Evolutionary conservation across 495 filamentous ascomycete species (phyloP).

Genomic region (Chaetomium tenue): DNA sequence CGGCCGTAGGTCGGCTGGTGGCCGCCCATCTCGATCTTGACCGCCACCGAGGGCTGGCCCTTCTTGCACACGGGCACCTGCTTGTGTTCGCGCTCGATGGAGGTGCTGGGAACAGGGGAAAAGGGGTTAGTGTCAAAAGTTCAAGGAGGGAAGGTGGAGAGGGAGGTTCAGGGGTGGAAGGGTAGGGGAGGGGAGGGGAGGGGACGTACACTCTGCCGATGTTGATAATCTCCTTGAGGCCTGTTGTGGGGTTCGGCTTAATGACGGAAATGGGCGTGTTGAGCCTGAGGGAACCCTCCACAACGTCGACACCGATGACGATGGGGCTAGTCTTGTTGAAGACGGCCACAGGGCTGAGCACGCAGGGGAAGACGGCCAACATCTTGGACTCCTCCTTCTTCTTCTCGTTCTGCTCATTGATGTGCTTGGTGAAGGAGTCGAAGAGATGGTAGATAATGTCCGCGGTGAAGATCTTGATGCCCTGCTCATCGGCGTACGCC

Average conservation of each 20-base stretch:
- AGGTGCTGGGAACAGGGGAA: slow-evolving; percentile 55
- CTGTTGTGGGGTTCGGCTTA: slow-evolving; percentile 73
- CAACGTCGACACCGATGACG: slow-evolving; percentile 90
- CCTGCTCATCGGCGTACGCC: slow-evolving; percentile 86
- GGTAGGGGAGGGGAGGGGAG: too few species aligned
- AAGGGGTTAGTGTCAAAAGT: not conserved
- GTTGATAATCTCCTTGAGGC: slow-evolving; percentile 74
- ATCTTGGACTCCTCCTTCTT: slow-evolving; percentile 96
- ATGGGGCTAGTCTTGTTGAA: slow-evolving; percentile 99
- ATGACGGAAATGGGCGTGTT: slow-evolving; percentile 86
- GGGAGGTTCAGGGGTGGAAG: slow-evolving; percentile 29
- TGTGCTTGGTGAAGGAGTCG: slow-evolving; percentile 92
- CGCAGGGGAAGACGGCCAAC: slow-evolving; percentile 93
- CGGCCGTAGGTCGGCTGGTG: slow-evolving; percentile 95
- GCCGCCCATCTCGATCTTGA: slow-evolving; percentile 92
- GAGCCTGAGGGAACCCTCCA: slow-evolving; percentile 80
- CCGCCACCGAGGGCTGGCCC: slow-evolving; percentile 90
- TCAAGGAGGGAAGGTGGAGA: slow-evolving; percentile 3
- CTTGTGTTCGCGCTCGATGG: slow-evolving; percentile 98
- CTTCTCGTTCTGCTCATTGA: slow-evolving; percentile 77
- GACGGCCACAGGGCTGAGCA: slow-evolving; percentile 81
- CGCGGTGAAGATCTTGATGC: slow-evolving; percentile 97
- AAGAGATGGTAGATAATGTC: slow-evolving; percentile 99
- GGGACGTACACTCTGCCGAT: slow-evolving; percentile 88
- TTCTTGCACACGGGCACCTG: slow-evolving; percentile 86